phyloP scores from a whole-genome alignment of 257 asterid genomes.

The Nicotiana attenuata region DNA sequence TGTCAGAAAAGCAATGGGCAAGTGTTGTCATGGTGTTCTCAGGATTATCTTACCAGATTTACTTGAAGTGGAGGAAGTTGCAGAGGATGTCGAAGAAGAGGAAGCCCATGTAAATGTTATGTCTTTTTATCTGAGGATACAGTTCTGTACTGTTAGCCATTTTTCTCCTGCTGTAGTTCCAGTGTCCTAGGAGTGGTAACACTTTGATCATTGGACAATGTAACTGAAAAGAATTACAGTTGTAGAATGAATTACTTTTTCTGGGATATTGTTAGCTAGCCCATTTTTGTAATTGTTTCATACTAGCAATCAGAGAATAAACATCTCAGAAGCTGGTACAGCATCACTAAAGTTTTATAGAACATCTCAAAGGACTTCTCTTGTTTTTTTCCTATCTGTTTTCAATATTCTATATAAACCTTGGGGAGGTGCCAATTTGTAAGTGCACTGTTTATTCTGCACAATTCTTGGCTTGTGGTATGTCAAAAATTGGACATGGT shows the following conservation, averaged over 20 bases:
- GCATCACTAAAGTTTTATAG: background rate
- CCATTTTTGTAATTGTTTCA: constrained; percentile 1
- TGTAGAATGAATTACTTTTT: background rate
- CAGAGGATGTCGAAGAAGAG: constrained; percentile 64
- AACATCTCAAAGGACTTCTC: background rate
- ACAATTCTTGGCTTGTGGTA: background rate
- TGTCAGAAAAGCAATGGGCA: constrained; percentile 80
- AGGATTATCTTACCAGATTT: constrained; percentile 86
- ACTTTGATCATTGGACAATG: background rate
- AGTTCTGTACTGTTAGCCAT: constrained; percentile 11
- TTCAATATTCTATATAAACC: constrained; percentile 34
- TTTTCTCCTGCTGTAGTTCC: background rate
- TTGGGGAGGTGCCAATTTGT: constrained; percentile 71
- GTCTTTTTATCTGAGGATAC: constrained; percentile 14
- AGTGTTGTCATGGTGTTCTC: constrained; percentile 91
- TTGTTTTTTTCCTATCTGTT: background rate
- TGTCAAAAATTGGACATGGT: background rate
- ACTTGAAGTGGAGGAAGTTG: constrained; percentile 74
- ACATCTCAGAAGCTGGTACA: background rate
- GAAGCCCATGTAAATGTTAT: constrained; percentile 42
- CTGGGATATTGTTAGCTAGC: background rate
- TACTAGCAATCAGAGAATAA: background rate
- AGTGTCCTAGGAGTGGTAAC: background rate
- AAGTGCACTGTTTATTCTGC: constrained; percentile 31
- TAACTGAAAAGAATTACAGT: background rate